A percentile compares a stretch with the other conserved stretches of the same genome.
Evolutionary conservation across 176 grass and related monocot species (phyloP).

Genomic region (Phragmites australis): DNA sequence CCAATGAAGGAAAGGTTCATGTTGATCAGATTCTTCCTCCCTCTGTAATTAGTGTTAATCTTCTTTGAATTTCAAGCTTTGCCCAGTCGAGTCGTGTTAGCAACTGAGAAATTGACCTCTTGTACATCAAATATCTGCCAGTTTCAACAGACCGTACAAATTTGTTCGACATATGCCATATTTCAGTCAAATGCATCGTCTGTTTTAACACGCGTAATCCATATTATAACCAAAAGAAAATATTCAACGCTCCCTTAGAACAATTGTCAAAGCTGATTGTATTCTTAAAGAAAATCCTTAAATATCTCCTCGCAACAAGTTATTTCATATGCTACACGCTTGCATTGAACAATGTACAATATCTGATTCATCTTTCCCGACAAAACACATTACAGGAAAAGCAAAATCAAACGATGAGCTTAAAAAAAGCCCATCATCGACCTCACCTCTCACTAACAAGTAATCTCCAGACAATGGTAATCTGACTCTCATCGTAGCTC

Average conservation of each 20-base stretch:
- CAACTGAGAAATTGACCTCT: too few relatives aligned
- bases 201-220: too few relatives aligned
- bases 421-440: not conserved
- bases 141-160: not conserved
- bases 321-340: not conserved
- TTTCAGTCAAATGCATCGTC: not conserved
- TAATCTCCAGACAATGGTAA: conserved; percentile 3
- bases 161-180: not conserved
- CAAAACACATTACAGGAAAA: not conserved
- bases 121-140: not conserved
- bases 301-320: not conserved
- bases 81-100: not conserved
- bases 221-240: too few relatives aligned
- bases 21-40: not conserved
- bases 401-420: not conserved
- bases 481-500: conserved; percentile 2
- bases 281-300: too few relatives aligned
- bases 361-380: not conserved
- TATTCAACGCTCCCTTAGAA: too few relatives aligned
- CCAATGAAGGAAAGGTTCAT: not conserved
- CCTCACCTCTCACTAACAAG: not conserved
- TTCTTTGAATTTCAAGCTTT: not conserved
- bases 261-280: too few relatives aligned
- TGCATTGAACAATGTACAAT: conserved; percentile 9
- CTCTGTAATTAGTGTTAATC: not conserved